Conservation (phyloP, 805 yeast species). For the Candida palmyrensis region DNA sequence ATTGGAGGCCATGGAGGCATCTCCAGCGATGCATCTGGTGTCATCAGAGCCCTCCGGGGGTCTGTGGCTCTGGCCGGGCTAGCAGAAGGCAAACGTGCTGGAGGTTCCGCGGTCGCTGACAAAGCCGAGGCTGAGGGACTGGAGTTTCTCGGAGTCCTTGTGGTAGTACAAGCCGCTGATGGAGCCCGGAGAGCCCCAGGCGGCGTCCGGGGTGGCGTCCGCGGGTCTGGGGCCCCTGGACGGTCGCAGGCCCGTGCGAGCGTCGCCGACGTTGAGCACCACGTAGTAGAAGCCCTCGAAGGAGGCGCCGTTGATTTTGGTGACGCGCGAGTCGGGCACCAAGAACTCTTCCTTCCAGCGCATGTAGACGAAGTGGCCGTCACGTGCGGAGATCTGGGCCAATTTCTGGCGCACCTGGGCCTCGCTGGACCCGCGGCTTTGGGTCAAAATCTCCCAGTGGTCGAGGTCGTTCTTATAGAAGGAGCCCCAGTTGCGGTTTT, state of each 20-base stretch:
- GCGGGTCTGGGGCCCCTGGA: constrained; percentile 2
- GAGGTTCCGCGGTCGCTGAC: constrained; percentile 43
- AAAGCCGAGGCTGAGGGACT: constrained; percentile 63
- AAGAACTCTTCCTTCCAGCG: constrained; percentile 92
- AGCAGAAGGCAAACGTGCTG: constrained; percentile 22
- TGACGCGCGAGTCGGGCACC: constrained; percentile 71
- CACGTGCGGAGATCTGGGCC: constrained; percentile 23
- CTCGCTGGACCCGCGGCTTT: constrained; percentile 46
- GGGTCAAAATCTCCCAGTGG: constrained; percentile 46
- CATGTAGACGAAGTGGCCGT: constrained; percentile 57
- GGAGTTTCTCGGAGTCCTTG: constrained; percentile 70
- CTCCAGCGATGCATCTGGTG: too few species aligned
- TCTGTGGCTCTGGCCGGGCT: constrained; percentile 3
- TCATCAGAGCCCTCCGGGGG: background rate
- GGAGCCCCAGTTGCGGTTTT: constrained; percentile 54
- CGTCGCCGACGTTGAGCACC: constrained; percentile 61
- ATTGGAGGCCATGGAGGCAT: too few species aligned
- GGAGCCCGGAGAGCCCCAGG: constrained; percentile 48
- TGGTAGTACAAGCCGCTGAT: constrained; percentile 82
- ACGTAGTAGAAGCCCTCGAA: constrained; percentile 91
- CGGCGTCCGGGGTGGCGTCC: background rate
- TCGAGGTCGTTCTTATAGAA: constrained; percentile 38
- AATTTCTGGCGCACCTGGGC: constrained; percentile 22
- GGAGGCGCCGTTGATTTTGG: constrained; percentile 65
- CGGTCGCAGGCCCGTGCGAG: background rate